These are phyloP conservation scores for Tulasnella calospora DNA, from an alignment of 768 basidiomycete species.

Conservation along the genomic window DNA sequence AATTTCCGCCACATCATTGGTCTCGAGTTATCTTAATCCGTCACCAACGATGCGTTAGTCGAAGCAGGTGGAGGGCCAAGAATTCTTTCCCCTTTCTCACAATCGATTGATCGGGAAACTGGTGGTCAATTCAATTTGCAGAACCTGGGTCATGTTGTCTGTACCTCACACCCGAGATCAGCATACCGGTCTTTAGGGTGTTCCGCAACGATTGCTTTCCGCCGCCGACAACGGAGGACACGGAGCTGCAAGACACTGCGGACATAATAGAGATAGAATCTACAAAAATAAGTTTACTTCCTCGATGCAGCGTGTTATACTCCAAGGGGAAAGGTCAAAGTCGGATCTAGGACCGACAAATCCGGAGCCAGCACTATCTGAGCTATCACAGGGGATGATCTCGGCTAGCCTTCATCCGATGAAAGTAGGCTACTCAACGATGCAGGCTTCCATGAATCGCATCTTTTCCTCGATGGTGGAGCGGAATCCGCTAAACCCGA, in stretches of 20 bases:
- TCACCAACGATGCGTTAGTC: neutral
- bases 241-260: neutral
- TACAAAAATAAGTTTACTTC: neutral
- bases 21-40: neutral
- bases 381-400: neutral
- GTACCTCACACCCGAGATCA: neutral
- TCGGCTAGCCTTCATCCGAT: neutral
- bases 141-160: neutral
- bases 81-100: neutral
- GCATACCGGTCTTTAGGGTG: neutral
- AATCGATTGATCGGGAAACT: conserved; percentile 1
- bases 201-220: neutral
- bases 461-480: neutral
- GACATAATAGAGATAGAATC: neutral
- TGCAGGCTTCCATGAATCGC: neutral
- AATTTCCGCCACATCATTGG: neutral
- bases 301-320: neutral
- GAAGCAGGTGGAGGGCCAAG: neutral
- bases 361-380: neutral
- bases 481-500: neutral
- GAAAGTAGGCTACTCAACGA: neutral
- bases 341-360: neutral
- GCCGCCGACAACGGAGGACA: neutral
- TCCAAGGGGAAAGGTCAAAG: neutral
- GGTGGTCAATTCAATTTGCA: neutral